Percentiles rank a stretch among this genome's conserved stretches.
Conservation (phyloP, 2,329 filamentous ascomycete genomes). For the Colletotrichum sansevieriae region DNA sequence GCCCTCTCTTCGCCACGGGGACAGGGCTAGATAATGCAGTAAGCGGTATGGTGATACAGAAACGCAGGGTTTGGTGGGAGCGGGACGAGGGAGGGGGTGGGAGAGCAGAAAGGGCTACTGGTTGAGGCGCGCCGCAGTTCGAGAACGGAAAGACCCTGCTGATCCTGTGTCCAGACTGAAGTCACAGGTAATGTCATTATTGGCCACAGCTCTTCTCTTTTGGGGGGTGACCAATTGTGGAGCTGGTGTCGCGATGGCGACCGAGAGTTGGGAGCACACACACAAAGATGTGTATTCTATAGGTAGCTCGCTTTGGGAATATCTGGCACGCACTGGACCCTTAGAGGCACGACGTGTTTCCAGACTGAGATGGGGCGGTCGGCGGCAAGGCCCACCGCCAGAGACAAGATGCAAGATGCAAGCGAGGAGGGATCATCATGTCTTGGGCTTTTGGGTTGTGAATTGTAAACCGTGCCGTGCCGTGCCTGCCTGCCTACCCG, state of each 20-base stretch:
- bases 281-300: neutral
- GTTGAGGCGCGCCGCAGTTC: constrained; percentile 8
- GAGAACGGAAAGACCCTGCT: constrained; percentile 43
- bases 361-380: constrained; percentile 12
- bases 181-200: constrained; percentile 38
- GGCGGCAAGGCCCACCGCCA: constrained; percentile 5
- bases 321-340: constrained; percentile 1
- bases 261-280: constrained; percentile 9
- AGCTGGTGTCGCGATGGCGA: neutral
- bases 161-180: constrained; percentile 40
- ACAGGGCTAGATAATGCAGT: constrained; percentile 42
- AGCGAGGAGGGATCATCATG: constrained; percentile 31
- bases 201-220: constrained; percentile 29
- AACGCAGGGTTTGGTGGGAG: constrained; percentile 7
- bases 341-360: constrained; percentile 20
- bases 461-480: neutral
- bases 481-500: neutral
- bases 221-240: constrained; percentile 4
- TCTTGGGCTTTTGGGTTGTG: constrained; percentile 9
- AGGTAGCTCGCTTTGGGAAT: neutral
- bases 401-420: constrained; percentile 27
- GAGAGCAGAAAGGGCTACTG: constrained; percentile 1
- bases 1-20: constrained; percentile 31
- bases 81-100: neutral
- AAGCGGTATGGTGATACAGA: constrained; percentile 11